Percentiles rank a stretch among this genome's conserved stretches.
These are phyloP conservation scores for Rhododendron vialii DNA, from an alignment of 148 eudicot species.

Conservation along the genomic window DNA sequence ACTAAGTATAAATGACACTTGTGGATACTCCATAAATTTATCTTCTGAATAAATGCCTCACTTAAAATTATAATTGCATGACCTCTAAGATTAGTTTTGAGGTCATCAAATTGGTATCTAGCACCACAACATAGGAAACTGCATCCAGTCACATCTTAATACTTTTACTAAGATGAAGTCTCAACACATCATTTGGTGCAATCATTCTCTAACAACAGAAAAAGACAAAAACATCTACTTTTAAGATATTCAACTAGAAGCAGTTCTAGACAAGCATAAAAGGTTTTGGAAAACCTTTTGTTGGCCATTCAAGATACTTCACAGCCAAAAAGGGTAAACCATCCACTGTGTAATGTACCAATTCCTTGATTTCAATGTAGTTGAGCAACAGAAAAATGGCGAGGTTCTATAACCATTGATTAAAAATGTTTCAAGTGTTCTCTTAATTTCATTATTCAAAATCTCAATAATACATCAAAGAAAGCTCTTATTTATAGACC, in stretches of 20 bases:
- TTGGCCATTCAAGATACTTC: not conserved
- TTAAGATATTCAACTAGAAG: not conserved
- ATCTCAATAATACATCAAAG: too few relatives aligned
- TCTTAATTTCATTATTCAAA: not conserved
- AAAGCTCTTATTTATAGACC: too few relatives aligned
- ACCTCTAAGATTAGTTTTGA: not conserved
- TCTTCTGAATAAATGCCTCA: not conserved
- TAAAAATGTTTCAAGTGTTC: not conserved
- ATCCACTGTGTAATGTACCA: not conserved
- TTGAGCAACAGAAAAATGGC: not conserved
- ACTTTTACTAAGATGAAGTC: not conserved
- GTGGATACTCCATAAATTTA: not conserved
- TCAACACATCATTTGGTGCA: not conserved
- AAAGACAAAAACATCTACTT: not conserved
- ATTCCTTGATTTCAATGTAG: not conserved
- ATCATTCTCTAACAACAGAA: not conserved
- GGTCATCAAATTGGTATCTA: not conserved
- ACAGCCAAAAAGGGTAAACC: not conserved
- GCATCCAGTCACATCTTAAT: not conserved
- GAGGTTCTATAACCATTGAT: not conserved
- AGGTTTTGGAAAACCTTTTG: not conserved
- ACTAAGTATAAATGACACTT: not conserved
- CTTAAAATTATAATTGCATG: not conserved
- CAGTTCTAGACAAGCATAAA: not conserved
- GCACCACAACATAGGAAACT: not conserved